Evolutionary conservation across 441 rosid species (phyloP), one percentile per base, ranked within the genome.

Genomic region (Erodium moschatum): DNA sequence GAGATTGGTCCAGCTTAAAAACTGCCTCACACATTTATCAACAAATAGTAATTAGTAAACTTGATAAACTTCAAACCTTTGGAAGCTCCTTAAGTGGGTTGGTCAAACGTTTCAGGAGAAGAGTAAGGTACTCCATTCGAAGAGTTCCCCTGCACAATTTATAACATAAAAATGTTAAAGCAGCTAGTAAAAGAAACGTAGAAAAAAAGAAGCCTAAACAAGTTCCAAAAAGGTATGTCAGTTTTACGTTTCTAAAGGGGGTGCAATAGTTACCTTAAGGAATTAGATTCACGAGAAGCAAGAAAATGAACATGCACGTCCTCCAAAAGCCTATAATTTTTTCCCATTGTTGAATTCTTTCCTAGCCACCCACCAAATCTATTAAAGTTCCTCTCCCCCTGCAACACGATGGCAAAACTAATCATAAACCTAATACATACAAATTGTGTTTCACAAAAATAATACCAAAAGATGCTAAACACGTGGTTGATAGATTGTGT

Each of bases 281-380:
- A 81, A 77, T 78, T 84, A 52, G 86, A 88, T 81, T 87, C 96
- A 65, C 97, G 86, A 52, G 98, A 94, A 77, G 97, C 90, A 81
- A 94, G 97, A 80, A 89, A 72, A 83, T 94, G 98, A 76, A 88
- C 87, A 78, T 91, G 98, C 76, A 91, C 76, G 85, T 91, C 93
- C 72, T 94, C 97, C 82, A 94, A 82, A 71, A 94, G 89, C 85
- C 98, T 86, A 74, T 68, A 77, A 78, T 94, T 89, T 79, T 91
- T 94, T 10, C 96, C 85, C 70, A 77, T 81, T n/a, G 97, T 85
- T 65, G 98, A 94, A 76, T 91, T 94, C 83, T 88, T 94, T 72
- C 98, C 98, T 67, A 94, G 85, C 97, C 97, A 94, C 58, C 97
- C 97, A 78, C 98, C 93, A 81, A 91, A 91, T 76, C 97, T 84